Base-by-base conservation (phyloP, 1,284 basidiomycete species). In the Cerioporus squamosus region DNA sequence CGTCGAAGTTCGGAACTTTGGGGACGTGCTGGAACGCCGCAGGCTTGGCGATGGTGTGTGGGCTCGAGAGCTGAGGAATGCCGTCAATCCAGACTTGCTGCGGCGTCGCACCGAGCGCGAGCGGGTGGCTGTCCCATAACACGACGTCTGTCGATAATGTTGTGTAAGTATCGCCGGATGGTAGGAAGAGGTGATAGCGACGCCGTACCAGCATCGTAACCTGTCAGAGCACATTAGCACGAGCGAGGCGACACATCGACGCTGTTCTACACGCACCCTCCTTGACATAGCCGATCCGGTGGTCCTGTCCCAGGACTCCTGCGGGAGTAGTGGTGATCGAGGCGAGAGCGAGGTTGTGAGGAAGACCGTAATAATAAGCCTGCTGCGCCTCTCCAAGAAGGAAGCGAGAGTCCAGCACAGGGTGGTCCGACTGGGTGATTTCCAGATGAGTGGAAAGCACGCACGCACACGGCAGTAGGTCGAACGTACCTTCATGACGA, bases 301-400 rank as follows among this genome's bases (percentile, higher is more conserved):
- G 93, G 58, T 87, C 88, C 55, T 91, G 77, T 0, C 94, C 95
- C 59, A 94, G 78, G 2, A 88, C 81, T 31, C 79, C 80, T 0
- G 95, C 93, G 1, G 95, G 87, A 6, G 87, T 90, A 1, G 87
- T 85, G 0, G 87, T 97, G 15, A 97, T 88, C 5, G 91, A 79
- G 3, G 87, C 79, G 10, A 94, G 74, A 6, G 90, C 88, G 26
- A 88, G 72, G 62, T 87, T 77, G 12, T 75, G 72, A 1, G 82
- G 73, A 38, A 90, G 75, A 9, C 87, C 86, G 66, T 86, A 95
- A 70, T 91, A 90, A 68, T 95, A 87, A 1, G 91, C 93, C 70
- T 95, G 92, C 55, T 93, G 91, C 0, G 95, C 94, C 73, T 97
- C 94, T 68, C 87, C 88, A 3, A 94, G 71, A 15, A 97, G 78